A percentile compares a stretch with the other conserved stretches of the same genome.
Evolutionary conservation across 2,329 filamentous ascomycete genomes (phyloP).

Genomic region (Paecilomyces fulvus): DNA sequence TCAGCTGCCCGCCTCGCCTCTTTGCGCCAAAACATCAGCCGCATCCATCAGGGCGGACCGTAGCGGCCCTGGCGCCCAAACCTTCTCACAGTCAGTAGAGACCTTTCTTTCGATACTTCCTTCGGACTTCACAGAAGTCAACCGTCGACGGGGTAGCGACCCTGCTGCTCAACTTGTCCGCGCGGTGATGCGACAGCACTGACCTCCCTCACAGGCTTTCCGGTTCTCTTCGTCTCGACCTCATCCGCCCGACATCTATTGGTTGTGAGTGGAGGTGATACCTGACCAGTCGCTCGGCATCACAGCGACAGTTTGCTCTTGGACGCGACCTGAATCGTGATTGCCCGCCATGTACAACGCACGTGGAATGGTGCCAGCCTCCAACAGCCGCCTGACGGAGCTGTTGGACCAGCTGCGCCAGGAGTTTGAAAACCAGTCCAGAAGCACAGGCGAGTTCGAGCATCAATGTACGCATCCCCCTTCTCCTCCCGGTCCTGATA

Average conservation of each 20-base stretch:
- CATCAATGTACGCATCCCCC: slow-evolving; percentile 68
- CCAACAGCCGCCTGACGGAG: slow-evolving; percentile 72
- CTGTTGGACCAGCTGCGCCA: slow-evolving; percentile 81
- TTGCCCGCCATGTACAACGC: slow-evolving; percentile 65
- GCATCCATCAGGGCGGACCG: slow-evolving; percentile 7
- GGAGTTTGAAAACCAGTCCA: slow-evolving; percentile 81
- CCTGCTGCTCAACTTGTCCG: slow-evolving; percentile 9
- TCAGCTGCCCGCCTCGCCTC: slow-evolving; percentile 19
- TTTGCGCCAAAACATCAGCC: slow-evolving; percentile 24
- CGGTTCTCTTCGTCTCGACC: not conserved
- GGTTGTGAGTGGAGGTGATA: not conserved
- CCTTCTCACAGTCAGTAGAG: not conserved
- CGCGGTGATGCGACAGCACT: slow-evolving; percentile 17
- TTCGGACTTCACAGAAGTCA: not conserved
- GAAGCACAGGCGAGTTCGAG: slow-evolving; percentile 78
- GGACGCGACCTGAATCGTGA: not conserved
- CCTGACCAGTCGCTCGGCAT: not conserved
- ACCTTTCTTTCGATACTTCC: not conserved
- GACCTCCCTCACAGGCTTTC: slow-evolving; percentile 8
- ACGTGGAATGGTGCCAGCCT: slow-evolving; percentile 66
- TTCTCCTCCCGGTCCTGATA: not conserved
- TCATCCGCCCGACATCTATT: slow-evolving; percentile 1
- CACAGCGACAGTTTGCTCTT: not conserved
- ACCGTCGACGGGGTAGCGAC: not conserved
- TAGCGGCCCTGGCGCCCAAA: not conserved